Conservation (phyloP, 73 alveolate genomes). For the Blepharisma japonicum region DNA sequence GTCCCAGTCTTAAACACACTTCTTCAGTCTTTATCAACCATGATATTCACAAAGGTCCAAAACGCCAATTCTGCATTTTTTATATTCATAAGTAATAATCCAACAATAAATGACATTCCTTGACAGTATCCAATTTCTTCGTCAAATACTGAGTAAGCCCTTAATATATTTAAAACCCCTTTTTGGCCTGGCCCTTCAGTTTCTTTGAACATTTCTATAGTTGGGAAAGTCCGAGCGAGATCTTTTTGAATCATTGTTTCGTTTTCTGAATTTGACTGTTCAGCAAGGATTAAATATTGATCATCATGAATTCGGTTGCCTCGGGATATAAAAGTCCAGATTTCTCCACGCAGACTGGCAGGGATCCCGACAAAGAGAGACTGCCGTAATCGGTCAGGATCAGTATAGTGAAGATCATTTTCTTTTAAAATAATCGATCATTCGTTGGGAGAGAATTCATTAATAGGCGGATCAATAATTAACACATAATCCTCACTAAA, state of each 20-base stretch:
- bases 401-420: background rate
- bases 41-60: slow-evolving; percentile 41
- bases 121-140: slow-evolving; percentile 47
- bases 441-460: background rate
- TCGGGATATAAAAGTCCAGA: background rate
- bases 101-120: slow-evolving; percentile 53
- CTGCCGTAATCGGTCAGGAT: background rate
- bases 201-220: background rate
- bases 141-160: slow-evolving; percentile 46
- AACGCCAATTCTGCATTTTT: slow-evolving; percentile 41
- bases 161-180: slow-evolving; percentile 34
- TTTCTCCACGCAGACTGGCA: background rate
- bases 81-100: slow-evolving; percentile 37
- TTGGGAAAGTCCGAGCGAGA: slow-evolving; percentile 33
- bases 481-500: too few relatives aligned
- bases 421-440: background rate
- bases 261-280: background rate
- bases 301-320: background rate
- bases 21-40: background rate
- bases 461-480: too few relatives aligned
- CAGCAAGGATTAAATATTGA: background rate
- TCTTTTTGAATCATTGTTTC: slow-evolving; percentile 31
- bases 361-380: slow-evolving; percentile 7
- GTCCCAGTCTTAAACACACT: background rate
- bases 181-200: slow-evolving; percentile 32